Conservation (phyloP, 78 protist genomes). For the Dictyostelium capitatum region DNA sequence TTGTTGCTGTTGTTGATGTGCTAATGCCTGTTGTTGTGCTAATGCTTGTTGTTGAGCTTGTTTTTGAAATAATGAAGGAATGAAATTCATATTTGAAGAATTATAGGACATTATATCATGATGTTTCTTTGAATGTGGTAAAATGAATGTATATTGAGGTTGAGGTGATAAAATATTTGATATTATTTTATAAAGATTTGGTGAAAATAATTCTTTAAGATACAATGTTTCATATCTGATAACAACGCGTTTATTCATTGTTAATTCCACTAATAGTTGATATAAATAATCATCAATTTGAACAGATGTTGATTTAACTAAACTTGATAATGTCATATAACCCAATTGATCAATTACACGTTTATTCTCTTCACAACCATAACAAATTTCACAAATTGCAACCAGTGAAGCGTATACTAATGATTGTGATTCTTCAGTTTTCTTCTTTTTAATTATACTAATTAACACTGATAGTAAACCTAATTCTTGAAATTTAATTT, state of each 20-base stretch:
- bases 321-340: constrained; percentile 40
- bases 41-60: background rate
- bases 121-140: constrained; percentile 68
- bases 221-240: constrained; percentile 40
- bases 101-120: constrained; percentile 25
- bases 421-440: background rate
- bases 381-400: constrained; percentile 58
- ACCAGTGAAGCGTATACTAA: constrained; percentile 53
- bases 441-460: background rate
- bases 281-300: constrained; percentile 57
- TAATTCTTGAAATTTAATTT: constrained; percentile 67
- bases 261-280: constrained; percentile 60
- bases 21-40: background rate
- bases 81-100: background rate
- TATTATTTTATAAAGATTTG: constrained; percentile 12
- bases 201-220: constrained; percentile 43
- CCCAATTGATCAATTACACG: constrained; percentile 49
- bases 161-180: constrained; percentile 47
- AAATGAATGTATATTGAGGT: constrained; percentile 53
- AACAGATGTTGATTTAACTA: constrained; percentile 26
- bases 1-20: background rate
- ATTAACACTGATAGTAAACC: constrained; percentile 32
- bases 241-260: constrained; percentile 49
- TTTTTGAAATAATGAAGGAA: background rate
- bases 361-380: constrained; percentile 72